Base-by-base conservation (phyloP, 495 filamentous ascomycete genomes). In the Astrothelium subdiscretum region DNA sequence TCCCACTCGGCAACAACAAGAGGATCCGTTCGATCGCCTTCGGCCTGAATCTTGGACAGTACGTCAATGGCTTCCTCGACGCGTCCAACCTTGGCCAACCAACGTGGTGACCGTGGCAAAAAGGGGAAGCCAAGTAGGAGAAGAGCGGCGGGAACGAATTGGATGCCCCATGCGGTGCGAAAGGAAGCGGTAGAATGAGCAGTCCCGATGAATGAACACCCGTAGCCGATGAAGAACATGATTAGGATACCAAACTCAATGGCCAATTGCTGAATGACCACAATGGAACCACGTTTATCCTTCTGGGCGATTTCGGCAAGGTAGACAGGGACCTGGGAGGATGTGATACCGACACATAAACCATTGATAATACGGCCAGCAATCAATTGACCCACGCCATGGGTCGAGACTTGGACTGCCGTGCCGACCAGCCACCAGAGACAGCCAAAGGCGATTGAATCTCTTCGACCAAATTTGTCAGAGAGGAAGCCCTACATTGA, bases 311-410 rank as follows among this genome's bases (percentile, higher is more conserved):
- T 81, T 69, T 91, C 87, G 44, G 86, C 86, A 2, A 90, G 79
- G 72, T 90, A 91, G n/a, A 91, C 87, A n/a, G 85, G 86, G 0
- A 89, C 87, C 66, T 90, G 87, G 1, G 86, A 87, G 1, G 85
- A 88, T 1, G 87, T 89, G 63, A 90, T 84, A 62, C 87, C 87
- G 59, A 90, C 86, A 48, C 82, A 82, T 43, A 90, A 75, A 61
- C 88, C 87, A 67, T 87, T 89, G 44, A 91, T 72, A 13, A 89
- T 78, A 20, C 87, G 83, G 3, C 88, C 88, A 26, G 81, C 86
- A 40, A 90, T 84, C 0, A 91, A 75, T 66, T 84, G 80, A 27
- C 81, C 84, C 11, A 81, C 72, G 60, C 81, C 80, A 44, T 83
- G 80, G 18, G 78, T 81, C 26, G 83, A 75, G 57, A 83, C 83